A percentile compares a stretch with the other conserved stretches of the same genome.
Evolutionary conservation across 495 filamentous ascomycete genomes (phyloP).

Genomic region (Aspergillus mulundensis): DNA sequence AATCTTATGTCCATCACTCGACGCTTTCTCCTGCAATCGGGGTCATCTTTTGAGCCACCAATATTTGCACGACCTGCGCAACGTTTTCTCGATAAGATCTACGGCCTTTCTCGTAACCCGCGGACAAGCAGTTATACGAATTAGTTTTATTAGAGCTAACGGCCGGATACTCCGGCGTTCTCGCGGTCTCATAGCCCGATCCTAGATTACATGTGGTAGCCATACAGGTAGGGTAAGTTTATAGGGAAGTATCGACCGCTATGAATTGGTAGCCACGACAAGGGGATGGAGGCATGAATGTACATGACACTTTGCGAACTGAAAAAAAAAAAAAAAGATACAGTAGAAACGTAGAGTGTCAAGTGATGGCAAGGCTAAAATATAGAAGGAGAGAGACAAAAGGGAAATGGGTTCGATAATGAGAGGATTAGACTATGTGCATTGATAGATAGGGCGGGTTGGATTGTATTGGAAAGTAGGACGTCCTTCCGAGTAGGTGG

Average conservation of each 20-base stretch:
- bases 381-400: not conserved
- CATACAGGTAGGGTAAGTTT: conserved; percentile 8
- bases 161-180: conserved; percentile 4
- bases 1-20: not conserved
- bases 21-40: too few species aligned
- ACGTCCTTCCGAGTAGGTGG: not conserved
- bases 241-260: not conserved
- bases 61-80: not conserved
- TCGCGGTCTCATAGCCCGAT: conserved; percentile 14
- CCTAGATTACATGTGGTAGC: conserved; percentile 15
- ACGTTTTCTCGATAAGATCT: too few species aligned
- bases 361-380: conserved; percentile 1
- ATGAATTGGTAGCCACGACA: not conserved
- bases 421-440: conserved; percentile 18
- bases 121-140: not conserved
- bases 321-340: conserved; percentile 11
- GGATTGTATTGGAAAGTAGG: not conserved
- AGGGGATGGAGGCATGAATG: conserved; percentile 9
- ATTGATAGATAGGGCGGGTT: conserved; percentile 13
- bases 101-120: not conserved
- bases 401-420: conserved; percentile 3
- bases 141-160: conserved; percentile 11
- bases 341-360: not conserved
- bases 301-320: conserved; percentile 18
- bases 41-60: too few species aligned